A percentile compares a stretch with the other conserved stretches of the same genome.
Conservation (phyloP, 129 eudicot species). For the Artemisia tridentata region DNA sequence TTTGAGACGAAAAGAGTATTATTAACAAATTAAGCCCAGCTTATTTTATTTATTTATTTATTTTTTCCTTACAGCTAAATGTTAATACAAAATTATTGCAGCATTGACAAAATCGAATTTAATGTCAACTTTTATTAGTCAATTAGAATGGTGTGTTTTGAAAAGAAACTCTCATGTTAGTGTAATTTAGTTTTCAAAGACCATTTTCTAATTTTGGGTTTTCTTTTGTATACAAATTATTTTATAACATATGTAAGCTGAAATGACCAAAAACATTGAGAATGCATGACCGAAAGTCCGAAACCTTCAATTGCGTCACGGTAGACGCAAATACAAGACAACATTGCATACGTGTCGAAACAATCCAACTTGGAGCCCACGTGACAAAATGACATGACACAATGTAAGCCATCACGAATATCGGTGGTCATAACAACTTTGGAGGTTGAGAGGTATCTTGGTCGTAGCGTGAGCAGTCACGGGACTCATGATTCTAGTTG, state of each 20-base stretch:
- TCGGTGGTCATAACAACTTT: constrained; percentile 19
- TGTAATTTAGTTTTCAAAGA: no score
- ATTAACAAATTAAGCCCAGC: no score
- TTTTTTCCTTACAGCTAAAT: no score
- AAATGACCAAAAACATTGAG: constrained; percentile 1
- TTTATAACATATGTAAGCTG: background rate
- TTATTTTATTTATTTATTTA: no score
- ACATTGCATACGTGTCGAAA: constrained; percentile 16
- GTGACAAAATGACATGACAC: constrained; percentile 19
- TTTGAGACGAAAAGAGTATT: no score
- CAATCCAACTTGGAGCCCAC: constrained; percentile 15
- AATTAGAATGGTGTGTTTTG: no score
- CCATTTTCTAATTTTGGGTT: no score
- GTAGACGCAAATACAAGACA: constrained; percentile 14
- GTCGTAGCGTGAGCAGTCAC: constrained; percentile 33
- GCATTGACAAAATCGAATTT: no score
- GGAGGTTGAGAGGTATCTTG: constrained; percentile 21
- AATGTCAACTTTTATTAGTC: no score
- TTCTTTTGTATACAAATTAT: background rate
- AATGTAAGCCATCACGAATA: constrained; percentile 1
- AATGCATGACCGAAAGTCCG: background rate
- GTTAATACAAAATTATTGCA: no score
- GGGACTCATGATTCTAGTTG: constrained; percentile 36
- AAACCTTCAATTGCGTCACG: background rate
- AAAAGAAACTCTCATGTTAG: no score